These are phyloP conservation scores for Clonostachys sp. DNA, from an alignment of 2,329 filamentous ascomycete genomes.

Conservation along the genomic window DNA sequence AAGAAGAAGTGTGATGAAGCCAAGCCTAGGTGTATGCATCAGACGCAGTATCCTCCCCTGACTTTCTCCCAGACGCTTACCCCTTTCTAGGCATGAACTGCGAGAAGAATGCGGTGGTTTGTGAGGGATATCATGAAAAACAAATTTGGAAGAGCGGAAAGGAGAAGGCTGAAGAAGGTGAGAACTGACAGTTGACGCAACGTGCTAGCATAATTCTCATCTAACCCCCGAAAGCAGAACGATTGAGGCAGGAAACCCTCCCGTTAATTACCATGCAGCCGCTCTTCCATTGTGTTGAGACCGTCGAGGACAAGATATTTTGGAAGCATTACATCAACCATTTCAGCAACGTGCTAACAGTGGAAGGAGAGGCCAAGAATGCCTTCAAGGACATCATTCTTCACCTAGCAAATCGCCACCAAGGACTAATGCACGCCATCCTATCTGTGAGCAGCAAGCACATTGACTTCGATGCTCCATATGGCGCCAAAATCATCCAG, in stretches of 20 bases:
- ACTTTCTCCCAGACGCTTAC: slow-evolving; percentile 7
- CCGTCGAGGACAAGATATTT: slow-evolving; percentile 71
- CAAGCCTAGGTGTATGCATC: slow-evolving; percentile 56
- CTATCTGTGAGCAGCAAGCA: slow-evolving; percentile 80
- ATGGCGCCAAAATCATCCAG: slow-evolving; percentile 46
- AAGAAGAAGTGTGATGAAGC: slow-evolving; percentile 73
- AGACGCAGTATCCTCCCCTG: slow-evolving; percentile 5
- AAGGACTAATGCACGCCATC: slow-evolving; percentile 86
- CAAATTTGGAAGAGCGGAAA: slow-evolving; percentile 84
- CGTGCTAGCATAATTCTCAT: neutral
- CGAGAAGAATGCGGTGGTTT: slow-evolving; percentile 88
- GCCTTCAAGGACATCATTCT: slow-evolving; percentile 82
- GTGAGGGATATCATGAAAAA: slow-evolving; percentile 84
- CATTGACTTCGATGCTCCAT: slow-evolving; percentile 54
- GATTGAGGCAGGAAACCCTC: slow-evolving; percentile 40
- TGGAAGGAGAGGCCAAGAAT: slow-evolving; percentile 76
- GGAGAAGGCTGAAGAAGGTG: slow-evolving; percentile 68
- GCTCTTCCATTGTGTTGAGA: slow-evolving; percentile 79
- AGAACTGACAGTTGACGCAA: slow-evolving; percentile 7
- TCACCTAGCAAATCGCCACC: slow-evolving; percentile 74
- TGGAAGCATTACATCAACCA: slow-evolving; percentile 79
- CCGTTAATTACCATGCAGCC: slow-evolving; percentile 54
- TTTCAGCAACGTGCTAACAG: slow-evolving; percentile 74
- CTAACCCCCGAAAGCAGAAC: slow-evolving; percentile 28
- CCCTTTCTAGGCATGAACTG: slow-evolving; percentile 67